Percentiles rank a stretch among this genome's conserved stretches.
Conservation (phyloP, 2,329 filamentous ascomycete species). For the Fusarium liriodendri region DNA sequence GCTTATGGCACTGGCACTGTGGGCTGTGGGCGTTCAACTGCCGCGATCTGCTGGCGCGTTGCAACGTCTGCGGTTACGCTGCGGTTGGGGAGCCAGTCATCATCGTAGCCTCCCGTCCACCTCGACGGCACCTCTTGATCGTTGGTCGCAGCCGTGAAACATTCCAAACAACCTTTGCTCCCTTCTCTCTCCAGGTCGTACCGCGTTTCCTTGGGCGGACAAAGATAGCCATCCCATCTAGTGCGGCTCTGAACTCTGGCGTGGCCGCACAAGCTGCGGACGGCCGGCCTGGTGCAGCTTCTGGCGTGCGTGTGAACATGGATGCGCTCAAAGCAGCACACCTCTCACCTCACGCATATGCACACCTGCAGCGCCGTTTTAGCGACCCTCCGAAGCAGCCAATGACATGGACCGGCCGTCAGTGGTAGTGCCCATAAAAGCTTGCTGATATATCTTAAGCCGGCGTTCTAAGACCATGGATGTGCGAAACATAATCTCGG, state of each 20-base stretch:
- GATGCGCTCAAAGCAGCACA: slow-evolving; percentile 23
- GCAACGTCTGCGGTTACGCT: slow-evolving; percentile 39
- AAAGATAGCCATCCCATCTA: slow-evolving; percentile 6
- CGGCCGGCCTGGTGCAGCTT: slow-evolving; percentile 26
- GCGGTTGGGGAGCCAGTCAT: slow-evolving; percentile 35
- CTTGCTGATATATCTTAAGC: slow-evolving; percentile 43
- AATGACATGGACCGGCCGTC: slow-evolving; percentile 30
- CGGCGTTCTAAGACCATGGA: slow-evolving; percentile 41
- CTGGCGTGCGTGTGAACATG: slow-evolving; percentile 33
- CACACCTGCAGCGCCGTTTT: slow-evolving; percentile 45
- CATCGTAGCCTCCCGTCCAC: slow-evolving; percentile 19
- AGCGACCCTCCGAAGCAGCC: slow-evolving; percentile 34
- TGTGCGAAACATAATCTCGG: slow-evolving; percentile 46
- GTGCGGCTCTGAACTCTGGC: slow-evolving; percentile 26
- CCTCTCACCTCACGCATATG: slow-evolving; percentile 36
- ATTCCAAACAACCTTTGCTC: slow-evolving; percentile 16
- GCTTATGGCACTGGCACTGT: slow-evolving; percentile 37
- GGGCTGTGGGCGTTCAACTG: slow-evolving; percentile 43
- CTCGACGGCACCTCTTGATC: slow-evolving; percentile 4
- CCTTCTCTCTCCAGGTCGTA: not conserved
- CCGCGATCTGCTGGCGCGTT: slow-evolving; percentile 41
- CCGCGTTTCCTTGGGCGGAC: not conserved
- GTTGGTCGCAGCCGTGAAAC: slow-evolving; percentile 21
- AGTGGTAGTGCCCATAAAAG: slow-evolving; percentile 30
- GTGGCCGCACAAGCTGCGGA: slow-evolving; percentile 27